Evolutionary conservation across 1,284 basidiomycete genomes (phyloP), one percentile per base, ranked within the genome.

Genomic region (Meira nashicola): DNA sequence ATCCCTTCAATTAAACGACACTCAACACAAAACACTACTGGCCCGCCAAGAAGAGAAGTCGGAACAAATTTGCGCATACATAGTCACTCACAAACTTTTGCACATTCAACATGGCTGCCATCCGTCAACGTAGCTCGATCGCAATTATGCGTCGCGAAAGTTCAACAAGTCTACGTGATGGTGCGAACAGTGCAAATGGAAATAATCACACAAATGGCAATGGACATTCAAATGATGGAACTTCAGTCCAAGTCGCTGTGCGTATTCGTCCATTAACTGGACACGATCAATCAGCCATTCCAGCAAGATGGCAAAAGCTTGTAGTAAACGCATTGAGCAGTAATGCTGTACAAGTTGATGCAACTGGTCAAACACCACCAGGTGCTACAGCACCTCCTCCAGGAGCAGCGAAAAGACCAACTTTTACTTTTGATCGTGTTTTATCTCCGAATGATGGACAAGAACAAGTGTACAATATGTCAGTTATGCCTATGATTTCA

Each of bases 351-450:
- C 65, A 65, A 14, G 70, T 73, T 6, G 73, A 73, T 19, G 60
- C 65, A 7, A 64, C 68, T 14, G 63, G 60, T 1, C 58, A 66
- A 10, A 62, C 69, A 10, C 63, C 71, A 1, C 47, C 62, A 6
- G 67, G 60, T 12, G 52, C 60, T 59, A 81, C 82, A 28, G 70
- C 83, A 5, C 76, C 83, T 7, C 79, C 84, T 17, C 78, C 83
- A 9, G 79, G 84, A 51, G 82, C 28, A 25, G 11, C 37, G 15
- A 92, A 90, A 79, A 64, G 66, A 11, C 90, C 92, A 70, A 80
- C 83, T 50, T 98, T 97, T 80, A 86, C 86, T 59, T 98, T 95
- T 79, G 95, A 98, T 82, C 88, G 91, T 68, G 94, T 98, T 54
- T 87, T 94, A 70, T 84, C 85, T 2, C 90, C 90, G 28, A 82